Evolutionary conservation across 495 filamentous ascomycete genomes (phyloP).

Genomic region (Neurospora hispaniola): DNA sequence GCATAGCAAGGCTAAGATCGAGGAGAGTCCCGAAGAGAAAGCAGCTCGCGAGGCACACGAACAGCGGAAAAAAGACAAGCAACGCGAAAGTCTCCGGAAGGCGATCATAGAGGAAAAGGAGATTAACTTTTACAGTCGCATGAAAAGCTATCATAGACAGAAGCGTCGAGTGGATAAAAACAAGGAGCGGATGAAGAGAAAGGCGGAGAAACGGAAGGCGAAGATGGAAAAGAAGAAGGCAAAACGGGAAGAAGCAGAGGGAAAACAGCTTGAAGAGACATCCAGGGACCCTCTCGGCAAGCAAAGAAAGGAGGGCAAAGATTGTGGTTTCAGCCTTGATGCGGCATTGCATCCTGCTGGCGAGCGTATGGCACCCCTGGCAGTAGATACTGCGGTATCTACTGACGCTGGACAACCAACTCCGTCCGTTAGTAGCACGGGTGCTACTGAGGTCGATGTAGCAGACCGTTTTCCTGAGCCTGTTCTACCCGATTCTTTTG

Average conservation of each 20-base stretch:
- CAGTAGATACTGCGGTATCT: background rate
- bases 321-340: background rate
- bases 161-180: slow-evolving; percentile 4
- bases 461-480: background rate
- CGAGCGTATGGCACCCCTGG: background rate
- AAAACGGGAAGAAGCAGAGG: slow-evolving; percentile 11
- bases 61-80: slow-evolving; percentile 36
- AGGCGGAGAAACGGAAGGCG: slow-evolving; percentile 15
- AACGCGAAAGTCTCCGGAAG: slow-evolving; percentile 30
- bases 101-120: slow-evolving; percentile 19
- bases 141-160: slow-evolving; percentile 3
- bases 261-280: background rate
- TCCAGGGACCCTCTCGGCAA: background rate
- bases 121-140: slow-evolving; percentile 8
- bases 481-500: background rate
- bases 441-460: background rate
- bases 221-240: slow-evolving; percentile 9
- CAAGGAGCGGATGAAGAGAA: slow-evolving; percentile 22
- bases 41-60: slow-evolving; percentile 31
- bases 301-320: background rate
- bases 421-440: background rate
- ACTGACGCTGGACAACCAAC: background rate
- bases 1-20: slow-evolving; percentile 62
- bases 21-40: slow-evolving; percentile 57
- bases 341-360: background rate